Conservation (phyloP, 108 stramenopile genomes). For the Discostella pseudostelligera region DNA sequence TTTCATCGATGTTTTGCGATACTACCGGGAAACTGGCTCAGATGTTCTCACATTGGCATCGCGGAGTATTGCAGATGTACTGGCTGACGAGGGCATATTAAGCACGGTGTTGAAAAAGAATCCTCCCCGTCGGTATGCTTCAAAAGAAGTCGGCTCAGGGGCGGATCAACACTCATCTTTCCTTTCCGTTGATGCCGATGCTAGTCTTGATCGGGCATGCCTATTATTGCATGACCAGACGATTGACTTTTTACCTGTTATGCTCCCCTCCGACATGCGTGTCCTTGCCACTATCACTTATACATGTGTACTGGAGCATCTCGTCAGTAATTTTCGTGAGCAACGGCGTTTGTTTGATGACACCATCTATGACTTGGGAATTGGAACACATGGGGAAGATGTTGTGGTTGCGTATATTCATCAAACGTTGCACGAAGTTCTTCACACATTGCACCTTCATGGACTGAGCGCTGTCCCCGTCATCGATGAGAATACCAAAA, state of each 20-base stretch:
- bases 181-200: slow-evolving; percentile 67
- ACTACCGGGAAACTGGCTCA: slow-evolving; percentile 64
- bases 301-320: slow-evolving; percentile 86
- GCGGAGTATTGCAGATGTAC: slow-evolving; percentile 78
- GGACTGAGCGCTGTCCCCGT: slow-evolving; percentile 79
- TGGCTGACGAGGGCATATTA: slow-evolving; percentile 56
- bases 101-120: slow-evolving; percentile 37
- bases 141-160: slow-evolving; percentile 7
- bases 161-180: slow-evolving; percentile 46
- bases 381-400: slow-evolving; percentile 89
- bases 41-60: slow-evolving; percentile 72
- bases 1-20: slow-evolving; percentile 92
- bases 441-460: slow-evolving; percentile 71
- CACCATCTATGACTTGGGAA: slow-evolving; percentile 84
- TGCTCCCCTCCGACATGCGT: slow-evolving; percentile 83
- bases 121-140: slow-evolving; percentile 27
- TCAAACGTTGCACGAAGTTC: slow-evolving; percentile 80
- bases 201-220: slow-evolving; percentile 79
- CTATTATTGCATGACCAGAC: slow-evolving; percentile 51
- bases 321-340: slow-evolving; percentile 94
- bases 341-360: slow-evolving; percentile 95
- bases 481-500: slow-evolving; percentile 63
- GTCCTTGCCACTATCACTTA: slow-evolving; percentile 86
- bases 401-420: slow-evolving; percentile 74
- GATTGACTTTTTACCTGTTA: slow-evolving; percentile 84